phyloP scores from a whole-genome alignment of 73 alveolate genomes.

The Blepharisma japonicum region DNA sequence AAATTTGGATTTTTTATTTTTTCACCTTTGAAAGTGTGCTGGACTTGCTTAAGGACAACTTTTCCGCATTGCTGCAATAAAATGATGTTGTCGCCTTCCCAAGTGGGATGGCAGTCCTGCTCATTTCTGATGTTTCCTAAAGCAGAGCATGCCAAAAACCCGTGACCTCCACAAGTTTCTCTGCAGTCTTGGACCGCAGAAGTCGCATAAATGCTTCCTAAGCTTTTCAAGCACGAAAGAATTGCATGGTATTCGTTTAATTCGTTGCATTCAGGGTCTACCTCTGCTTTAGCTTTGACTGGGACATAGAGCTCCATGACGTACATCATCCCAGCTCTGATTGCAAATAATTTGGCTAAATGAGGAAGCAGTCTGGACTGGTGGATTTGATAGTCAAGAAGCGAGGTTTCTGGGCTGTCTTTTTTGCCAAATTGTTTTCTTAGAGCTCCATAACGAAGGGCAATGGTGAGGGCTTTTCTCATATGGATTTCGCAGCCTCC shows the following conservation, averaged over 20 bases:
- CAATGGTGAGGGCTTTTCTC: conserved; percentile 45
- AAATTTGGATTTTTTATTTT: not conserved
- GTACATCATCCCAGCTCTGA: conserved; percentile 46
- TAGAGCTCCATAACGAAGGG: conserved; percentile 60
- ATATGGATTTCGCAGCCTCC: conserved; percentile 44
- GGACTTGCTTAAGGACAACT: conserved; percentile 39
- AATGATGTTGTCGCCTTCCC: conserved; percentile 87
- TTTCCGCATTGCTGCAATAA: conserved; percentile 67
- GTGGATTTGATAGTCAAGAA: conserved; percentile 64
- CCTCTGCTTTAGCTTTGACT: not conserved
- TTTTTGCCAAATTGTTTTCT: conserved; percentile 65
- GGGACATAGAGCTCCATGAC: conserved; percentile 8
- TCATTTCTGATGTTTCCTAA: conserved; percentile 38
- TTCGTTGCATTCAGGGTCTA: conserved; percentile 31
- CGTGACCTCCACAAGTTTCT: conserved; percentile 72
- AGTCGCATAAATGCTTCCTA: conserved; percentile 40
- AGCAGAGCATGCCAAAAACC: conserved; percentile 61
- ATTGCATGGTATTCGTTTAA: conserved; percentile 35
- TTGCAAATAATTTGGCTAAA: conserved; percentile 62
- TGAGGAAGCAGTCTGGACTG: conserved; percentile 60
- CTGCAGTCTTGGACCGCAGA: conserved; percentile 53
- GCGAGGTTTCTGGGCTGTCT: conserved; percentile 52
- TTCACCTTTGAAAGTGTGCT: conserved; percentile 39
- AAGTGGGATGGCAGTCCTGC: conserved; percentile 38
- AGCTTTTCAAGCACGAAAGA: conserved; percentile 50